Conservation (phyloP, 805 yeast species). For the Teunomyces kruisii region DNA sequence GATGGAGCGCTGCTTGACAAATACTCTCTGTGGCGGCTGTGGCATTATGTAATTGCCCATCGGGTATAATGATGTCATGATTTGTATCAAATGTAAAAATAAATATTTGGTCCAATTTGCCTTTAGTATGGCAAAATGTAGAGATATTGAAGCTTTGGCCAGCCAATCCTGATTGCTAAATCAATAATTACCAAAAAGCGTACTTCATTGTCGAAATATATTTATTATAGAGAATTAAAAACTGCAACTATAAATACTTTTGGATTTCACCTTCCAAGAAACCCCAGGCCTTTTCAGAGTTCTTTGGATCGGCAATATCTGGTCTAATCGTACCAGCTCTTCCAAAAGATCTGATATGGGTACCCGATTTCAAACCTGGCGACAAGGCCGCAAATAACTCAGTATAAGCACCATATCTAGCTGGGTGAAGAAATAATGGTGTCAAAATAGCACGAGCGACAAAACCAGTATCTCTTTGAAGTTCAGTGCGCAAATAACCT, state of each 20-base stretch:
- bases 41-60: too few relatives aligned
- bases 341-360: conserved; percentile 39
- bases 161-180: too few relatives aligned
- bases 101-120: too few relatives aligned
- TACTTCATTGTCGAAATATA: too few relatives aligned
- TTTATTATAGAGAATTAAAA: too few relatives aligned
- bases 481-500: conserved; percentile 36
- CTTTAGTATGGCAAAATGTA: too few relatives aligned
- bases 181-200: too few relatives aligned
- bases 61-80: too few relatives aligned
- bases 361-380: conserved; percentile 34
- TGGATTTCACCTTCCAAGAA: conserved; percentile 26
- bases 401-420: conserved; percentile 42
- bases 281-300: conserved; percentile 32
- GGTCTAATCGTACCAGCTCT: conserved; percentile 26
- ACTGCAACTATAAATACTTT: not conserved
- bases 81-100: too few relatives aligned
- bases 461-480: conserved; percentile 23
- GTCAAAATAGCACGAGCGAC: conserved; percentile 16
- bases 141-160: too few relatives aligned
- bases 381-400: conserved; percentile 42
- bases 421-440: not conserved
- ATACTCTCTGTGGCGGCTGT: too few relatives aligned
- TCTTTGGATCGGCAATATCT: conserved; percentile 35
- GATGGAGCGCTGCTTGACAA: too few relatives aligned